Base-by-base conservation (phyloP, 2,329 filamentous ascomycete species). In the Fusarium robinianum region DNA sequence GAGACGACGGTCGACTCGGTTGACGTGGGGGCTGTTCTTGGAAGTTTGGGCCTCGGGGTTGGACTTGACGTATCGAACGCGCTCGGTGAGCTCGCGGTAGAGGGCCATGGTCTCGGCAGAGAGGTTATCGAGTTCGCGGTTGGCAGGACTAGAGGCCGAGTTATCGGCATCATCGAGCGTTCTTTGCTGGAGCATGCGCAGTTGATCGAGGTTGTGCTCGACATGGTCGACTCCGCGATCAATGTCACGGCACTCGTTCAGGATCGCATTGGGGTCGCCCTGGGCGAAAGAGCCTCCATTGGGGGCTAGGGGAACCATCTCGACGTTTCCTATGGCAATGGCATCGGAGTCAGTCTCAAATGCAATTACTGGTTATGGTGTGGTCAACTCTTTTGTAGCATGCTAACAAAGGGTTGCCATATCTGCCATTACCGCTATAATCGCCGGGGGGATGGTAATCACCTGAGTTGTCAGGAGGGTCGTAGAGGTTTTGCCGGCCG, bases 201-300 rank as follows among this genome's bases (percentile, higher is more conserved):
- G 81, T 62, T 87, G 80, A 54, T 83, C 77, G 22, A 95, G 80
- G 60, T 87, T 87, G 51, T 72, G 71, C 62, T 90, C 83, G 62
- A 96, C 81, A 46, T 83, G 76, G 51, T 87, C 80, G 62, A 96
- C 87, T 27, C 84, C 86, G 46, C 80, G 76, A 66, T 90, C 86
- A 65, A 96, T 87, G 31, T 88, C 83, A 46, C 83, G 81, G 72
- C 89, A 94, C 67, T 94, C 86, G 72, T 95, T 89, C 48, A 96
- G 79, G 57, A 95, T 87, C 43, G 81, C 81, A 65, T 89, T 90
- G 29, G 87, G 83, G 67, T 90, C 81, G 57, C 70, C 61, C 34
- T 67, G 65, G 26, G 66, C 75, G 38, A 77, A 75, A 34, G 69
- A 68, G 36, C 72, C 63, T 34, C 72, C 74, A 47, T 77, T 78